A percentile compares a stretch with the other conserved stretches of the same genome.
phyloP scores from a whole-genome alignment of 1,284 basidiomycete genomes.

The Trametes sp. region DNA sequence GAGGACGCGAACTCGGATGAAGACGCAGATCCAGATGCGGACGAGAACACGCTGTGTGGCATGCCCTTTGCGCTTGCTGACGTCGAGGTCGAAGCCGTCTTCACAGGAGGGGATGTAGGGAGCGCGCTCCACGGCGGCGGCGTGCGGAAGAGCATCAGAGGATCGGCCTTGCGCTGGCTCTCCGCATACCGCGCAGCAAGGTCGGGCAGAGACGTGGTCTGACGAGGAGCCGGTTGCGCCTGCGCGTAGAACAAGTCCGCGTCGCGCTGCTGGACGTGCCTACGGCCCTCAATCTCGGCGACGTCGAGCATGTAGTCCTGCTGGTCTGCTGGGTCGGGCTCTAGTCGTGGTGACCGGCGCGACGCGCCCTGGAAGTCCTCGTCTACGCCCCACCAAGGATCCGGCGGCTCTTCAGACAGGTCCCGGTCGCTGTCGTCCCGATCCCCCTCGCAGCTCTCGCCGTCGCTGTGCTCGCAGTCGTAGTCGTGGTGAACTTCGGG shows the following conservation, averaged over 20 bases:
- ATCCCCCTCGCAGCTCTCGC: not conserved
- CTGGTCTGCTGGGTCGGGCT: not conserved
- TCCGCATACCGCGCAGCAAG: not conserved
- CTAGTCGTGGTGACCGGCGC: not conserved
- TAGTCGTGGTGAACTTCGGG: no score
- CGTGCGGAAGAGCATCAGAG: conserved; percentile 53
- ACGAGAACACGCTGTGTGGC: conserved; percentile 14
- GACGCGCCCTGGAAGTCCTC: no score
- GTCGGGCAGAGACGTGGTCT: not conserved
- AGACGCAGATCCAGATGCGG: not conserved
- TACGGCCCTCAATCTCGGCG: conserved; percentile 18
- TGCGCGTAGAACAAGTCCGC: conserved; percentile 23
- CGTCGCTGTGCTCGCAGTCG: not conserved
- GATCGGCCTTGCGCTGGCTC: conserved; percentile 11
- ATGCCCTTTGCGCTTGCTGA: not conserved
- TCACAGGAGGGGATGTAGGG: conserved; percentile 15
- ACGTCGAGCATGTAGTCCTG: conserved; percentile 3
- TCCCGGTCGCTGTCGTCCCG: not conserved
- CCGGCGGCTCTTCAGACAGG: not conserved
- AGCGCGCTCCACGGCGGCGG: conserved; percentile 50
- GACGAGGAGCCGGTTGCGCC: conserved; percentile 10
- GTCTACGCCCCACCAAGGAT: not conserved
- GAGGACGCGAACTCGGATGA: not conserved
- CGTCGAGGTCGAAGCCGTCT: not conserved
- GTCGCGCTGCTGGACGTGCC: conserved; percentile 4